Evolutionary conservation across 257 asterid species (phyloP), one percentile per base, ranked within the genome.

Genomic region (Haberlea rhodopensis): DNA sequence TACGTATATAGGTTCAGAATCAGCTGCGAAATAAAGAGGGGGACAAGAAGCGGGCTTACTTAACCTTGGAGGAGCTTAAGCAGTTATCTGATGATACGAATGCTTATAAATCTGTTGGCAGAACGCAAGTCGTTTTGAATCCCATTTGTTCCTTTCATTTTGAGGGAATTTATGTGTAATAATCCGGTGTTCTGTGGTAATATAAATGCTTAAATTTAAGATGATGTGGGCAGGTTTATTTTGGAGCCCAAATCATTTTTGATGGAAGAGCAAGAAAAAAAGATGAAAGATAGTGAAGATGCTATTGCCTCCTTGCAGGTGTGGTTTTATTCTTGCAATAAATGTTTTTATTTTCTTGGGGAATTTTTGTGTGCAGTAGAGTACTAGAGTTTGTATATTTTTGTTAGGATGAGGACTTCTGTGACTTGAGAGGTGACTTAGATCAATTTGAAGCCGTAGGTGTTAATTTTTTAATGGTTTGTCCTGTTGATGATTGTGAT

Each of bases 21-120:
- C 98, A 91, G 85, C 71, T 87, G 76, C 80, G 96, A 56, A 86
- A 74, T 73, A 91, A 91, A 77, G 98, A 89, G 75, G 83, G 71
- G 23, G 98, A 87, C 31, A 91, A 87, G 91, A 91, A 91, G 74
- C 80, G 98, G 28, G 98, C 98, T 63, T 91, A 87, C 74, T 79
- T 88, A 60, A 91, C 96, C 2, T 74, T 89, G 86, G 97, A 89
- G 87, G 98, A 91, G 79, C 89, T 91, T 61, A 80, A 80, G 34
- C 92, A 72, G 37, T 59, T 91, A 27, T 74, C 95, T 54, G 95
- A 91, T 5, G 92, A 88, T 71, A 82, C 94, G 8, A 89, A 89
- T 76, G 82, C 96, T 34, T 91, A 89, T 76, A 89, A 89, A 79
- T 83, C 96, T 22, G 82, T 91, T 54, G 98, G 98, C 62, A 74